A percentile compares a stretch with the other conserved stretches of the same genome.
phyloP scores from a whole-genome alignment of 2,329 filamentous ascomycete genomes.

The Trichoderma sp. region DNA sequence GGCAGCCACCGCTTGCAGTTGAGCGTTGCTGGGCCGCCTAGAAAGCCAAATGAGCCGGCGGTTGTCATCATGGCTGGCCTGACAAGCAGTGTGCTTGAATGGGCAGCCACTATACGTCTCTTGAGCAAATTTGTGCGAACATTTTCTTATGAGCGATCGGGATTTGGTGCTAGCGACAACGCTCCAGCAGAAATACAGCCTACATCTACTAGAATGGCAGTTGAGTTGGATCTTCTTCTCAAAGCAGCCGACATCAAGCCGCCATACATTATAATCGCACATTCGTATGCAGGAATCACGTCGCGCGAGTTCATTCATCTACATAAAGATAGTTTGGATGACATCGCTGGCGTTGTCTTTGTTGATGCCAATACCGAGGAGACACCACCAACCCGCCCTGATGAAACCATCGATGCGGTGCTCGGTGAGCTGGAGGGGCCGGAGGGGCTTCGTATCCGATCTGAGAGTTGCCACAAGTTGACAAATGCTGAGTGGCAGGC shows the following conservation, averaged over 20 bases:
- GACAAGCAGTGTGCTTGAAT: neutral
- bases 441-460: neutral
- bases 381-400: neutral
- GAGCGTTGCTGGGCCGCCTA: neutral
- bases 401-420: neutral
- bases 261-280: neutral
- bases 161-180: neutral
- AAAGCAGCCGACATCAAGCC: neutral
- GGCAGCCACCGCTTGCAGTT: neutral
- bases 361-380: neutral
- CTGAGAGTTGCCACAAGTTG: neutral
- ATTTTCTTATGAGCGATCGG: neutral
- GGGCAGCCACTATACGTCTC: neutral
- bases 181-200: neutral
- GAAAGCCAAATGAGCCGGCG: neutral
- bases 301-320: neutral
- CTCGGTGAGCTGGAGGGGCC: neutral
- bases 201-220: neutral
- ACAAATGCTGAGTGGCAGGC: neutral
- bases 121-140: neutral
- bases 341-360: neutral
- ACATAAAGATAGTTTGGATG: neutral
- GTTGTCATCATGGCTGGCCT: neutral
- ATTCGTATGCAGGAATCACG: neutral
- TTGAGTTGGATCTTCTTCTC: neutral